Base-by-base conservation (phyloP, 2,329 filamentous ascomycete species). In the Aspergillus pseudoviridinutans region DNA sequence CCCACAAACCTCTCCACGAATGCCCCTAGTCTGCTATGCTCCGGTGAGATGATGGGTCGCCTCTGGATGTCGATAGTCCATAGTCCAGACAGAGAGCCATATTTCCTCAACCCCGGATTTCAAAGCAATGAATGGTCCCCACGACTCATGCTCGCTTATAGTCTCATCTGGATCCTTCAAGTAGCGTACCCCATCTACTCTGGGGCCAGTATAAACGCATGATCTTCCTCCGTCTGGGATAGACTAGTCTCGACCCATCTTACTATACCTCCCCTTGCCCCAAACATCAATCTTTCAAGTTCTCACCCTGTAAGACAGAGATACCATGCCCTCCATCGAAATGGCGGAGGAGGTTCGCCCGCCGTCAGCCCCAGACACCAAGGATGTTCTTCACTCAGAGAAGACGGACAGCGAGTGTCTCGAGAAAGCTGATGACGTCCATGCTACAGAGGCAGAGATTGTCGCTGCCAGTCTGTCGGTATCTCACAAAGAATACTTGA, bases 401-500 rank as follows among this genome's bases (percentile, higher is more conserved):
- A 38, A 38, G 17, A 38, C 32, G 6, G 32, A 38, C 14, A 38
- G 32, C 32, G 14, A 17, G 17, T 38, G 32, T 38, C 32, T 38
- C 6, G 32, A 38, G 14, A 38, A 38, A 38, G 32, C 32, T 17
- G 32, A 17, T 3, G 63, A 62, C 14, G 60, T 59, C 6, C 60
- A 61, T 46, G 61, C 60, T 24, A 69, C 59, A 12, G 66, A 68
- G 28, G 63, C 59, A 22, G 68, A 71, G 32, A 66, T 68, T 3
- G 58, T 67, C 51, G 58, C 66, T 55, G 65, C 66, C 47, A 58
- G 61, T 24, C 60, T 73, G 5, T 65, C 70, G 24, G 65, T 65
- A 22, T 64, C 64, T 44, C 71, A 74, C 57, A 65, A 64, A n/a
- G 75, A 82, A 41, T 84, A 82, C 67, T 72, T 85, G 25, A 67